Percentiles rank a stretch among this genome's conserved stretches.
Evolutionary conservation across 768 basidiomycete genomes (phyloP).

Genomic region (Lactarius pseudohatsudake): DNA sequence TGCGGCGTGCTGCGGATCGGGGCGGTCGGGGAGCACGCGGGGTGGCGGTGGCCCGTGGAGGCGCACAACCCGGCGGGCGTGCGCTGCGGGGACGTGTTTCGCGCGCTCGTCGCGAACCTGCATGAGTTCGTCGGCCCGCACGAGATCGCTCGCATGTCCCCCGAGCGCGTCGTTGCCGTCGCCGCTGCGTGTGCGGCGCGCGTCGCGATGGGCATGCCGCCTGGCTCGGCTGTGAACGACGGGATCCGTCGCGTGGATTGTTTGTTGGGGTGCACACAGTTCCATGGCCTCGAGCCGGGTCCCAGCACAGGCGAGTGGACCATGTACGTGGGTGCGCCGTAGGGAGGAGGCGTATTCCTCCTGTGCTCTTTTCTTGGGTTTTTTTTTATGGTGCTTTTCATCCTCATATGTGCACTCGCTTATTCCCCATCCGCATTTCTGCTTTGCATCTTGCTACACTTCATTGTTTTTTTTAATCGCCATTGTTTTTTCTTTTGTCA

Average conservation of each 20-base stretch:
- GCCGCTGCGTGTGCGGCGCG: slow-evolving; percentile 25
- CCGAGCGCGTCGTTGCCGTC: slow-evolving; percentile 14
- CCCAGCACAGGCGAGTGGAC: slow-evolving; percentile 26
- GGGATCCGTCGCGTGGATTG: slow-evolving; percentile 24
- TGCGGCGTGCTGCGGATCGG: slow-evolving; percentile 57
- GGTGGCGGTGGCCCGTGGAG: slow-evolving; percentile 58
- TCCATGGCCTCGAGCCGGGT: slow-evolving; percentile 23
- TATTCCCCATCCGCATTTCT: not conserved
- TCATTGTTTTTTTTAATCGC: not conserved
- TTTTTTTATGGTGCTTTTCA: not conserved
- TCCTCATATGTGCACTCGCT: not conserved
- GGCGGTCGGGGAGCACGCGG: slow-evolving; percentile 49
- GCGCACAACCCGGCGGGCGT: slow-evolving; percentile 48
- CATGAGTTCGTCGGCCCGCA: slow-evolving; percentile 31
- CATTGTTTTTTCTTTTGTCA: not conserved
- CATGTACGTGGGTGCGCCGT: slow-evolving; percentile 25
- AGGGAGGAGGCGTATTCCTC: not conserved
- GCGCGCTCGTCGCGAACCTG: slow-evolving; percentile 48
- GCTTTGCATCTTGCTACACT: not conserved
- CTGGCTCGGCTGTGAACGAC: slow-evolving; percentile 3
- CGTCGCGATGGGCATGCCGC: slow-evolving; percentile 18
- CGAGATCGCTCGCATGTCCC: slow-evolving; percentile 34
- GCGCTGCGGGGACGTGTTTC: slow-evolving; percentile 51
- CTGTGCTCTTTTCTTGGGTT: not conserved
- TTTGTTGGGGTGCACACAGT: slow-evolving; percentile 19